Evolutionary conservation across 768 basidiomycete species (phyloP), one percentile per base, ranked within the genome.

Genomic region (Chalciporus chontae): DNA sequence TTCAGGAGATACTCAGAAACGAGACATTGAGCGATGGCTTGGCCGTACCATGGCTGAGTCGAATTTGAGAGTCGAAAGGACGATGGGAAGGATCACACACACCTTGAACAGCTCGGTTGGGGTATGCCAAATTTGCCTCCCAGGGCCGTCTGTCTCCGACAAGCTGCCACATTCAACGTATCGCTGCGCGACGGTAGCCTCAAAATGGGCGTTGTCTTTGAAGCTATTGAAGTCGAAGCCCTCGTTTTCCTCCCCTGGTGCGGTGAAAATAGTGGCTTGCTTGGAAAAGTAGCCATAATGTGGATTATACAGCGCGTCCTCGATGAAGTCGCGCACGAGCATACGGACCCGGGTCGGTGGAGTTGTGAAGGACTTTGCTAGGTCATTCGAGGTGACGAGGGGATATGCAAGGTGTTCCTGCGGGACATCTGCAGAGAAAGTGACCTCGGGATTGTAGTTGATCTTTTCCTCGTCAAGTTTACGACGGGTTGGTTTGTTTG

Each of bases 21-120:
- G 27, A 98, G 79, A 62, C 91, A 95, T 49, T 85, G 83, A 9
- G 88, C 91, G 45, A 98, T 82, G 37, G 94, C 87, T 64, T 85
- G 85, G 21, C 93, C 95, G 62, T 95, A 99, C 79, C 87, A 90
- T 10, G 95, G 96, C 95, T 99, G 38, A 18, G 42, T 42, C 41
- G 8, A 49, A 8, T 45, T 36, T 56, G 11, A 67, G 57, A 18
- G 18, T 24, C 19, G 39, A 46, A 44, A 31, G 9, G 18, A 27
- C 5, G 8, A 40, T 5, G 32, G 34, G 40, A 23, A 32, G 43
- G 41, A 26, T 8, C 27, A 21, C 23, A 19, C 50, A 29, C 50
- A 94, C 96, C 82, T 94, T 93, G 77, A 99, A 97, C 26, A 99
- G 69, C 64, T 98, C 96, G 0, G 93, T 95, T 0, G 96, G 96